Conservation (phyloP, 2,329 filamentous ascomycete species). For the Xylaria sp. region DNA sequence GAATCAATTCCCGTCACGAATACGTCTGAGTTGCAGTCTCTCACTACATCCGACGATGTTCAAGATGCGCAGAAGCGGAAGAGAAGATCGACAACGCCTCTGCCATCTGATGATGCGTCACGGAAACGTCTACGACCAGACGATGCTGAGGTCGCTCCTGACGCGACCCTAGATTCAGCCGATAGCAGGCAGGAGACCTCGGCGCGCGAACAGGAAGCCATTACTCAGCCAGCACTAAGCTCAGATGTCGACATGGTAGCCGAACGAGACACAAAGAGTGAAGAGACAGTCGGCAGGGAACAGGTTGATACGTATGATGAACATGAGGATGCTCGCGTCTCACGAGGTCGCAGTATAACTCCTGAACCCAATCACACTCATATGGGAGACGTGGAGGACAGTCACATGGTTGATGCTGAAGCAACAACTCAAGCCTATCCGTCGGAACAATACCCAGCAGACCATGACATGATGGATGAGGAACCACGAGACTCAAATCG, state of each 20-base stretch:
- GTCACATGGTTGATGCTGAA: slow-evolving; percentile 16
- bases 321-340: not conserved
- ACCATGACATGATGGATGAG: slow-evolving; percentile 15
- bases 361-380: not conserved
- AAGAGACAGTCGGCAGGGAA: slow-evolving; percentile 3
- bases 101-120: slow-evolving; percentile 49
- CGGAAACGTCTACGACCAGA: slow-evolving; percentile 51
- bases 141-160: slow-evolving; percentile 20
- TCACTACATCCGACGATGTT: slow-evolving; percentile 27
- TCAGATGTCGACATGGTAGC: slow-evolving; percentile 19
- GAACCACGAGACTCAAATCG: slow-evolving; percentile 18
- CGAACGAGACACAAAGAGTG: slow-evolving; percentile 5
- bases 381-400: slow-evolving; percentile 15
- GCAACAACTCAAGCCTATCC: slow-evolving; percentile 4
- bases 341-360: not conserved
- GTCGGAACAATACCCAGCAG: slow-evolving; percentile 11
- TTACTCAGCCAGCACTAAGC: not conserved
- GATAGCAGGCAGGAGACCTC: slow-evolving; percentile 8
- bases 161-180: not conserved
- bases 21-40: slow-evolving; percentile 21
- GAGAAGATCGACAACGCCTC: slow-evolving; percentile 58
- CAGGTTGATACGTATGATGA: slow-evolving; percentile 3
- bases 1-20: slow-evolving; percentile 10
- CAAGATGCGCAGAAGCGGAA: slow-evolving; percentile 61
- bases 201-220: slow-evolving; percentile 3